Percentiles rank a stretch among this genome's conserved stretches.
Evolutionary conservation across 169 alveolate species (phyloP).

Genomic region (Babesia sp.): DNA sequence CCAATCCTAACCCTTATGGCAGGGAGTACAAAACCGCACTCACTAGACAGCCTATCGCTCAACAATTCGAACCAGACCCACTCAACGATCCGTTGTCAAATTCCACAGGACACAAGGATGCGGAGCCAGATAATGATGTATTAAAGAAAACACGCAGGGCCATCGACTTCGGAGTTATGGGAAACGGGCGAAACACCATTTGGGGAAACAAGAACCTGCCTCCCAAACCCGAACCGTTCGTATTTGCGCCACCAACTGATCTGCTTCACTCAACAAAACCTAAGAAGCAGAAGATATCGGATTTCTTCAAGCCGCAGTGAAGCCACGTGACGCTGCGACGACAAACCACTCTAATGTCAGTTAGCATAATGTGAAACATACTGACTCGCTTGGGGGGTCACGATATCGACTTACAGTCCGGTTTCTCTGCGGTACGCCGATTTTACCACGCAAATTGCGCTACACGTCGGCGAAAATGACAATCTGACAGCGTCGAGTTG

Average conservation of each 20-base stretch:
- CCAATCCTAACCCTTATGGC: background rate
- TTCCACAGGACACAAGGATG: background rate
- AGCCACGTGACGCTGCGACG: too few relatives aligned
- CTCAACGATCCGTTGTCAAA: background rate
- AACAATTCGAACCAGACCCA: background rate
- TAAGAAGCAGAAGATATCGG: slow-evolving; percentile 5
- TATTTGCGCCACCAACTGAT: background rate
- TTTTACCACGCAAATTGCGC: too few relatives aligned
- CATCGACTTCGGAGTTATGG: background rate
- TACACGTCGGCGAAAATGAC: too few relatives aligned
- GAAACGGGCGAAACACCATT: background rate
- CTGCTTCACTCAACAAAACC: background rate
- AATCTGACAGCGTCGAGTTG: too few relatives aligned
- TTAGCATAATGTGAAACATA: too few relatives aligned
- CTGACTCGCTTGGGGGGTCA: too few relatives aligned
- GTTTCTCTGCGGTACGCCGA: too few relatives aligned
- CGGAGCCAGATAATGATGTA: background rate
- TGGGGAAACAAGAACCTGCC: background rate
- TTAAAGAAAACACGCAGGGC: background rate
- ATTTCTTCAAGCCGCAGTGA: slow-evolving; percentile 9
- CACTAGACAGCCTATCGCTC: slow-evolving; percentile 4
- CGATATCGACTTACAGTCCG: too few relatives aligned
- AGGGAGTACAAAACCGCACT: slow-evolving; percentile 29
- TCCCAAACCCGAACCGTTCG: background rate
- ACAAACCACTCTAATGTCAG: too few relatives aligned